Base-by-base conservation (phyloP, 495 filamentous ascomycete genomes). In the Aspergillus taichungensis region DNA sequence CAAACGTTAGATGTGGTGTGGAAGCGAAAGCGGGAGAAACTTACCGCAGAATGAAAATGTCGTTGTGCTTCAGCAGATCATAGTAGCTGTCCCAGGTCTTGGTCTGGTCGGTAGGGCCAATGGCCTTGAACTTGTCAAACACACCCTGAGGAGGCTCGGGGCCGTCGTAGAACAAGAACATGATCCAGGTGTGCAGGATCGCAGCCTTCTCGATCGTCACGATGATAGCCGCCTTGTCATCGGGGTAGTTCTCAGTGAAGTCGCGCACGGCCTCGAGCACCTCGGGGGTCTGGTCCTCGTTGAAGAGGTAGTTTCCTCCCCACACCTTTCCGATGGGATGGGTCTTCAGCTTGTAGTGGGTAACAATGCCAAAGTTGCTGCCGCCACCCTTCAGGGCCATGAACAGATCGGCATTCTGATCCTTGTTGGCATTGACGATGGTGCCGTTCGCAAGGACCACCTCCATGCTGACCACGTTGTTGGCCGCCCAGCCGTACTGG, bases 141-240 rank as follows among this genome's bases (percentile, higher is more conserved):
- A 77, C 66, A 5, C 67, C 74, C 10, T 62, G 51, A 2, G 78
- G 77, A 9, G 76, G 75, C 40, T 71, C 62, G 0, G 74, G 68
- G 3, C 76, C 78, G 38, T 83, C 74, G 50, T 80, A 81, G 65
- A 79, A 83, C n/a, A 79, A 48, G 52, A 81, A 83, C 47, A 81
- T 55, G 39, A 79, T 71, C 74, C 76, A 80, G 27, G 72, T 62
- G n/a, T 78, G 68, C 42, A 79, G 36, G 0, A 74, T 34, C 2
- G 63, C 58, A 0, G 73, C 67, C n/a, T 73, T 61, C 51, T 79
- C 71, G 0, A 71, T 60, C 0, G 78, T 80, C 44, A 73, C 50
- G 35, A 81, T 78, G 24, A 80, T 69, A 0, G 66, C 64, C 0
- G 75, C 71, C 46, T 75, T 74, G 52, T 71, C 67, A 45, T 73